Percentiles rank a stretch among this genome's conserved stretches.
phyloP scores from a whole-genome alignment of 257 asterid genomes.

The Fraxinus anomala region DNA sequence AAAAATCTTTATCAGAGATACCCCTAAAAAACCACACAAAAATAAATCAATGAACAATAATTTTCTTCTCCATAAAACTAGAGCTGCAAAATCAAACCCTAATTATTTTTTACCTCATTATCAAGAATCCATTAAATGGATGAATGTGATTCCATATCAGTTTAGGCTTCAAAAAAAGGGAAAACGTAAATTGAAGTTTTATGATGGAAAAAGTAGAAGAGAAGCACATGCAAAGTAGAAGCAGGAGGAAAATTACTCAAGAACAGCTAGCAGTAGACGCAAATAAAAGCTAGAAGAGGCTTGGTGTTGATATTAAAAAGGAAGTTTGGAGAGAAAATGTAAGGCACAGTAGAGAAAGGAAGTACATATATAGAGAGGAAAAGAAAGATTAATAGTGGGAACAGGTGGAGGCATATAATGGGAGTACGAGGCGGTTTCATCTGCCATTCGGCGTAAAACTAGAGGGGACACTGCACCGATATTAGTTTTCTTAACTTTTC shows the following conservation, averaged over 20 bases:
- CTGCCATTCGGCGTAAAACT: conserved; percentile 87
- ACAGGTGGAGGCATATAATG: conserved; percentile 84
- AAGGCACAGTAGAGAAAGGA: conserved; percentile 20
- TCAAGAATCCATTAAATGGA: neutral
- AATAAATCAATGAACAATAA: neutral
- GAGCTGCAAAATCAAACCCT: neutral
- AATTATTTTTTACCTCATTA: conserved; percentile 5
- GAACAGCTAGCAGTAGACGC: conserved; percentile 21
- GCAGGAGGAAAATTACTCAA: conserved; percentile 29
- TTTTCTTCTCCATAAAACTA: neutral
- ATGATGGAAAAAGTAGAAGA: no score
- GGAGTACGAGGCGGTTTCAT: conserved; percentile 72
- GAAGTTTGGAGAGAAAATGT: neutral
- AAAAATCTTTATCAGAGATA: conserved; percentile 16
- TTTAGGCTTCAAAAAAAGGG: no score
- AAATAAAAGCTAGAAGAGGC: conserved; percentile 2
- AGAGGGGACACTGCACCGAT: conserved; percentile 44
- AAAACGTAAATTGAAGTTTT: no score
- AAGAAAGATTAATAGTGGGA: conserved; percentile 13
- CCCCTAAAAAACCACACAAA: neutral
- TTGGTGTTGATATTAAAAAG: neutral
- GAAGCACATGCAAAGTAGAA: conserved; percentile 41
- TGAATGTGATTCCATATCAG: neutral
- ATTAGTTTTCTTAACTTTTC: neutral
- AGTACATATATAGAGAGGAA: neutral